Evolutionary conservation across 495 filamentous ascomycete species (phyloP), one percentile per base, ranked within the genome.

Genomic region (Podospora comata): DNA sequence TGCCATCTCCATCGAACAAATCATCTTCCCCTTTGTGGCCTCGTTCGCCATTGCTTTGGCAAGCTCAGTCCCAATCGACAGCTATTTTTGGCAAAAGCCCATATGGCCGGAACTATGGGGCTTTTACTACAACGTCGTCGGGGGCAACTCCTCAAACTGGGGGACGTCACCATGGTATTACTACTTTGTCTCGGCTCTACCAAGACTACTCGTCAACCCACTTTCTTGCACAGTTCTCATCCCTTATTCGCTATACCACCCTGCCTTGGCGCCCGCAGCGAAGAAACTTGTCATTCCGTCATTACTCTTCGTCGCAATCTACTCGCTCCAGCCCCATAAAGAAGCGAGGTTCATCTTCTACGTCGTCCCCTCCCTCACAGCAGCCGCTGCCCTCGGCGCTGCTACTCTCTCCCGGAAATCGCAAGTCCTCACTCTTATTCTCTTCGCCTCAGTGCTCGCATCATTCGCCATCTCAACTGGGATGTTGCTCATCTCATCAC

Each of bases 301-400:
- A 4, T 54, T 95, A 3, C 73, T 84, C 20, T 99, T 96, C 72
- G 82, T 95, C 5, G 84, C 85, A 0, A 76, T 95, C 53, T 99
- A 97, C 80, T 94, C 91, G 60, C 60, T 85, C 6, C 89, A 96
- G 58, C 94, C 95, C 4, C 95, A 99, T 79, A 99, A 99, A 77
- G 95, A 99, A 79, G 91, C 92, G 81, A 90, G 95, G 20, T 99
- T 99, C 81, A 90, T 99, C 70, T 83, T 98, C 67, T 98, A 98
- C 79, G 82, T 87, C 71, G 83, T 96, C 57, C 96, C 96, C 0
- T 81, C 88, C 0, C 79, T 97, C 5, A 97, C 95, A 0, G 90
- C 91, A 5, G 84, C 87, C 20, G 90, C 93, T 7, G 88, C 93
- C 0, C 81, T 92, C 1, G 88, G 88, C 19, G 91, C 92, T 1